Percentiles rank a stretch among this genome's conserved stretches.
These are phyloP conservation scores for Coniferiporia weirii DNA, from an alignment of 1,284 basidiomycete species.

Conservation along the genomic window DNA sequence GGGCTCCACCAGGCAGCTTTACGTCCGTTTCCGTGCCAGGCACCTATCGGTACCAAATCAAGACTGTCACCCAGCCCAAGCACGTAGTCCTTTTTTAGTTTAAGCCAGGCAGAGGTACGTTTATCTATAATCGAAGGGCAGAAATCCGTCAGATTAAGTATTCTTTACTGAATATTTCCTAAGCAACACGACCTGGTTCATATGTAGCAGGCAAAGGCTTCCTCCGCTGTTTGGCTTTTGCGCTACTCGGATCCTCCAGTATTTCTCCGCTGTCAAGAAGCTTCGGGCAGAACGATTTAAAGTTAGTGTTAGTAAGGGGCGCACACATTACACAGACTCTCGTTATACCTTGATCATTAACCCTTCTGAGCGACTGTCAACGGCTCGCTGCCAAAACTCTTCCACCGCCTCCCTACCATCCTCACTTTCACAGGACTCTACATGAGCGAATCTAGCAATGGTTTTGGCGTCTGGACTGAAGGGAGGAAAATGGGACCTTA, in stretches of 20 bases:
- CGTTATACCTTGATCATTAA: conserved; percentile 84
- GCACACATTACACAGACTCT: no score
- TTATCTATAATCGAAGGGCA: conserved; percentile 44
- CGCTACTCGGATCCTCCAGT: conserved; percentile 31
- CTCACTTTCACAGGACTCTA: conserved; percentile 72
- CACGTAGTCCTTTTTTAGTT: conserved; percentile 81
- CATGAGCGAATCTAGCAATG: conserved; percentile 71
- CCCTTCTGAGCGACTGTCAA: conserved; percentile 85
- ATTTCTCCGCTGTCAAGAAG: conserved; percentile 51
- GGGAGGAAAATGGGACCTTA: conserved; percentile 58
- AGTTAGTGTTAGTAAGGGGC: no score
- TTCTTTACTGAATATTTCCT: neutral
- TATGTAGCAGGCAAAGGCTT: conserved; percentile 85
- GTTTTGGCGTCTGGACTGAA: conserved; percentile 39
- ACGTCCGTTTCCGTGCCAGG: conserved; percentile 90
- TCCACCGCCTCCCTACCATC: conserved; percentile 60
- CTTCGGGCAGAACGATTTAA: conserved; percentile 30
- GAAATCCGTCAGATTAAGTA: neutral
- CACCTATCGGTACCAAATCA: conserved; percentile 63
- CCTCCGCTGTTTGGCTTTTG: conserved; percentile 41
- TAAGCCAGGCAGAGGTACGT: conserved; percentile 74
- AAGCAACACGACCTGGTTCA: conserved; percentile 59
- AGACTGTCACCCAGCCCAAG: conserved; percentile 58
- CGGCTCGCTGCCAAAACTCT: conserved; percentile 75
- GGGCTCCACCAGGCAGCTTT: conserved; percentile 95